These are phyloP conservation scores for Vaccinium vitisidaea DNA, from an alignment of 148 eudicot genomes.

Conservation along the genomic window DNA sequence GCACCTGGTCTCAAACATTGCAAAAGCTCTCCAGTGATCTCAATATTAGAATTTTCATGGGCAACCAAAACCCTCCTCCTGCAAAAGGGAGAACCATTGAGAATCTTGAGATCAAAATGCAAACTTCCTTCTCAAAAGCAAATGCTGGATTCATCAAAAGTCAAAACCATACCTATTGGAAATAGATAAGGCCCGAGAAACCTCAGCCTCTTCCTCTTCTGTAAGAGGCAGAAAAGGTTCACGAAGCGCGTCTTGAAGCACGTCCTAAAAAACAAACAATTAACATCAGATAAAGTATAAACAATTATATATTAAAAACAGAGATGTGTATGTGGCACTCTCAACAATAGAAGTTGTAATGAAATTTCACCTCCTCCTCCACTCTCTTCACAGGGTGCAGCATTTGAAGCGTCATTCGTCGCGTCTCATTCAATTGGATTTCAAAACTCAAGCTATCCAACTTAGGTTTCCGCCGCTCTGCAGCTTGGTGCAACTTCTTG, in stretches of 20 bases:
- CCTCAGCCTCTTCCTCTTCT: conserved; percentile 59
- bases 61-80: conserved; percentile 69
- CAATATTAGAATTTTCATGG: conserved; percentile 80
- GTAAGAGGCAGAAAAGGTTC: conserved; percentile 71
- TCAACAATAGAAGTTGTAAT: background rate
- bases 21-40: conserved; percentile 68
- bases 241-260: conserved; percentile 40
- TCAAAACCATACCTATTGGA: conserved; percentile 41
- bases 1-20: conserved; percentile 77
- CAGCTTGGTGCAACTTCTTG: conserved; percentile 41
- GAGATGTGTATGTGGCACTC: background rate
- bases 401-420: conserved; percentile 16
- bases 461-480: conserved; percentile 32
- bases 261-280: conserved; percentile 13
- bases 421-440: conserved; percentile 38
- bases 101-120: conserved; percentile 4
- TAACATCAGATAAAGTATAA: conserved; percentile 15
- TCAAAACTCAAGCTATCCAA: conserved; percentile 33
- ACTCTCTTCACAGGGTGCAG: conserved; percentile 39
- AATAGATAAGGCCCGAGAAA: conserved; percentile 51
- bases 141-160: conserved; percentile 13
- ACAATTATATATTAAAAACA: conserved; percentile 15
- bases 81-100: conserved; percentile 17
- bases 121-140: background rate
- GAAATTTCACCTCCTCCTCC: conserved; percentile 42